These are phyloP conservation scores for Ganoderma resinaceum DNA, from an alignment of 1,284 basidiomycete genomes.

Conservation along the genomic window DNA sequence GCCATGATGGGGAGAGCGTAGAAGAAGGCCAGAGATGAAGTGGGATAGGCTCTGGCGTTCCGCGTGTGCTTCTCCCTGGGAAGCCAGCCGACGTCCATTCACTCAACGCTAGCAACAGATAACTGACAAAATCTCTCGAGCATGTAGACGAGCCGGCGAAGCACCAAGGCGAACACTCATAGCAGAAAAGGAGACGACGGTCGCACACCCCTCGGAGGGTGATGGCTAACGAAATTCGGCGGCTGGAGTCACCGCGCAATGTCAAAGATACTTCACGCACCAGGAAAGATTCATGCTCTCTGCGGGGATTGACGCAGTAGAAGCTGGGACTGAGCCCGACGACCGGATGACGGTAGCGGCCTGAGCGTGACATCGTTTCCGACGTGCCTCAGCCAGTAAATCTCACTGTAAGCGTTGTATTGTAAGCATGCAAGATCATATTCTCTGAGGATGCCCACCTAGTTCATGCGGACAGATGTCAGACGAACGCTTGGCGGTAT, in stretches of 20 bases:
- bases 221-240: neutral
- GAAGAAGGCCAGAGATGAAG: neutral
- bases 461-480: no score
- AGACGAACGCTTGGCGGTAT: no score
- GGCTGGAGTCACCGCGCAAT: no score
- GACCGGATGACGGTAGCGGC: no score
- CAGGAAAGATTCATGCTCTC: neutral
- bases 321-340: no score
- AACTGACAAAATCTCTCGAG: constrained; percentile 43
- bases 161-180: neutral
- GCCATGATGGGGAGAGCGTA: constrained; percentile 32
- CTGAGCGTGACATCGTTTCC: no score
- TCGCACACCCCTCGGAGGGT: neutral
- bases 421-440: no score
- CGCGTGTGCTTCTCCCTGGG: neutral
- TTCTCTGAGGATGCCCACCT: no score
- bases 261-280: neutral
- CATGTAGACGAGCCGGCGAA: constrained; percentile 41
- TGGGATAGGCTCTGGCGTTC: neutral
- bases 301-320: no score
- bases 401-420: no score
- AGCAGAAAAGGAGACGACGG: neutral
- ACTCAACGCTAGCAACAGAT: neutral
- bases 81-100: constrained; percentile 15
- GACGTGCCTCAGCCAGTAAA: no score